Base-by-base conservation (phyloP, 2,329 filamentous ascomycete species). In the Xylariomycetidae sp. region DNA sequence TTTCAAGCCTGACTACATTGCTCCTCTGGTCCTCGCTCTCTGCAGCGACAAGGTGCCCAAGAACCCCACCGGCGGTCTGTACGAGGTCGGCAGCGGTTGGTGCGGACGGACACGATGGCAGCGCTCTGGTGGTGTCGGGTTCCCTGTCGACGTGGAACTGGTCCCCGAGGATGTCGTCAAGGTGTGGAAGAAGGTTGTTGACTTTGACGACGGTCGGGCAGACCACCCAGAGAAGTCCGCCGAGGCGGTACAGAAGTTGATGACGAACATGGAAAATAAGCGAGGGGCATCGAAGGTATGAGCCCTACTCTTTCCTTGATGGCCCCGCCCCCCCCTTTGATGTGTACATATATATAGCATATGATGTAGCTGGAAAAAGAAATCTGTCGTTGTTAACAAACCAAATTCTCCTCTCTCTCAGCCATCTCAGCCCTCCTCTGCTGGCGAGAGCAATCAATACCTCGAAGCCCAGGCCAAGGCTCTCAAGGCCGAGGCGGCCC, bases 1-100 rank as follows among this genome's bases (percentile, higher is more conserved):
- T 28, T 95, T 98, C 75, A 98, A 97, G 80, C 92, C 92, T 40
- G 90, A 97, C 58, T 97, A 95, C 65, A 89, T 98, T 61, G 92
- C 92, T 33, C 92, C 92, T 41, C 69, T 97, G 23, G 89, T 98
- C 32, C 80, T 90, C 35, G 80, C 89, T 27, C 84, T 98, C 37
- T 72, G 63, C 62, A 87, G 80, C 59, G 92, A 98, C 68, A 86
- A 87, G 66, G 80, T 88, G 33, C 90, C 92, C 17, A 77, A 85
- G 55, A 79, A 85, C 48, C 77, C 80, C 12, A 96, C 88, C 37
- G 90, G 90, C 45, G 83, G 82, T 33, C 75, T 98, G 30, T 98
- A 88, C 66, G 92, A 98, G 69, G 87, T 90, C 49, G 92, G 92
- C 53, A 92, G 86, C 57, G 92, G 90, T 45, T 98, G 92, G 92